A percentile compares a stretch with the other conserved stretches of the same genome.
Evolutionary conservation across 2,329 filamentous ascomycete genomes (phyloP).

Genomic region (Pseudocercospora pini-densiflorae): DNA sequence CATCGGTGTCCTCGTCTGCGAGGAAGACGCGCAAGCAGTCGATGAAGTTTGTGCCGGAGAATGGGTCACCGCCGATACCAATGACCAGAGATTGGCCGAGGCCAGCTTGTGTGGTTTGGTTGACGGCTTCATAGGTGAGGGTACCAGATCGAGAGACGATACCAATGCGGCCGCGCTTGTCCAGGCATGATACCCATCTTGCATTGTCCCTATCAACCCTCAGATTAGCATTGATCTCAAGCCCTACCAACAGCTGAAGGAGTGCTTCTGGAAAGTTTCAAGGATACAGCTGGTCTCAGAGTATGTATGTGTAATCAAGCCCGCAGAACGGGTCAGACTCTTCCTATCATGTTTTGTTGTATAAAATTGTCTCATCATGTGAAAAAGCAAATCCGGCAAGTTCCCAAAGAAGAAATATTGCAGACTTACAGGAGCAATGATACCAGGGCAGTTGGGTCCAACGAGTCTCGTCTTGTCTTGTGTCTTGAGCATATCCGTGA

Average conservation of each 20-base stretch:
- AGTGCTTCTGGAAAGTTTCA: background rate
- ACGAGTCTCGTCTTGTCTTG: slow-evolving; percentile 97
- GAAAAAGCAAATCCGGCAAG: slow-evolving; percentile 13
- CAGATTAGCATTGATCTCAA: slow-evolving; percentile 12
- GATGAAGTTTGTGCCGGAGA: slow-evolving; percentile 99
- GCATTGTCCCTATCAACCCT: slow-evolving; percentile 79
- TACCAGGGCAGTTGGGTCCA: slow-evolving; percentile 96
- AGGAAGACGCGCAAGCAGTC: slow-evolving; percentile 98
- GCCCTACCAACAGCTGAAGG: background rate
- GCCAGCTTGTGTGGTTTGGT: slow-evolving; percentile 97
- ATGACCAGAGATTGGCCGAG: slow-evolving; percentile 98
- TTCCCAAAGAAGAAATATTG: slow-evolving; percentile 12
- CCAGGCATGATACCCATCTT: slow-evolving; percentile 99
- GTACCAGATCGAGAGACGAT: slow-evolving; percentile 99
- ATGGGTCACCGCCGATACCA: slow-evolving; percentile 97
- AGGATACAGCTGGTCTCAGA: slow-evolving; percentile 26
- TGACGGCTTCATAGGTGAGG: slow-evolving; percentile 98
- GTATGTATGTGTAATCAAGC: slow-evolving; percentile 36
- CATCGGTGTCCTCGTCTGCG: slow-evolving; percentile 93
- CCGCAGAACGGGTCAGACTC: slow-evolving; percentile 41
- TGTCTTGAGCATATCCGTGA: slow-evolving; percentile 96
- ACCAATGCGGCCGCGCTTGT: slow-evolving; percentile 98
- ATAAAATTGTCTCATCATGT: slow-evolving; percentile 33
- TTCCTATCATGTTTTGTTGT: slow-evolving; percentile 43
- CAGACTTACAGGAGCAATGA: slow-evolving; percentile 73